Evolutionary conservation across 148 eudicot species (phyloP).

Genomic region (Heliamphora exappendiculata): DNA sequence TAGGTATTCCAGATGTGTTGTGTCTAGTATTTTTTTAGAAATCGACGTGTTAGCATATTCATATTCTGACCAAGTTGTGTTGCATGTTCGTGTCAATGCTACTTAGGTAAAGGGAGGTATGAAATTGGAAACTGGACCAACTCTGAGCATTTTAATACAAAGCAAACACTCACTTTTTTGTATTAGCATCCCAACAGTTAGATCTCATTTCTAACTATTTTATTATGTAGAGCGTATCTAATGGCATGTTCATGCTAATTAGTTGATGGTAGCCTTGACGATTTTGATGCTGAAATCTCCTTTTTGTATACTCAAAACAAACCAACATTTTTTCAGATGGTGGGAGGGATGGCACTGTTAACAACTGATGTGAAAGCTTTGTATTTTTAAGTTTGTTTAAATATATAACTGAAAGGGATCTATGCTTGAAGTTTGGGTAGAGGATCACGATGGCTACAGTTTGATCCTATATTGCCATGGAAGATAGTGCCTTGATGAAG

Average conservation of each 20-base stretch:
- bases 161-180: neutral
- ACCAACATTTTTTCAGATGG: too few relatives aligned
- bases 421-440: neutral
- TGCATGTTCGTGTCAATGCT: too few relatives aligned
- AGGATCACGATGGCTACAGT: neutral
- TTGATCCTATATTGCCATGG: too few relatives aligned
- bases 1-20: too few relatives aligned
- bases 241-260: neutral
- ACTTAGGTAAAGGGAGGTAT: neutral
- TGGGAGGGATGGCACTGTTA: too few relatives aligned
- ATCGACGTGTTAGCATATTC: too few relatives aligned
- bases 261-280: neutral
- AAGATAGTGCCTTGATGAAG: too few relatives aligned
- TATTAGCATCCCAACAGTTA: neutral
- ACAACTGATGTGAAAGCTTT: neutral
- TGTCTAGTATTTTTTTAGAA: too few relatives aligned
- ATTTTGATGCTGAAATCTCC: neutral
- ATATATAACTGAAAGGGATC: neutral
- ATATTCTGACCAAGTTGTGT: too few relatives aligned
- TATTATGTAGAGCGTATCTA: neutral
- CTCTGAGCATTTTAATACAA: neutral
- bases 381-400: neutral
- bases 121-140: neutral
- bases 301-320: too few relatives aligned
- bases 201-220: neutral